Conservation (phyloP, 768 basidiomycete species). For the Hericium rajendrae region DNA sequence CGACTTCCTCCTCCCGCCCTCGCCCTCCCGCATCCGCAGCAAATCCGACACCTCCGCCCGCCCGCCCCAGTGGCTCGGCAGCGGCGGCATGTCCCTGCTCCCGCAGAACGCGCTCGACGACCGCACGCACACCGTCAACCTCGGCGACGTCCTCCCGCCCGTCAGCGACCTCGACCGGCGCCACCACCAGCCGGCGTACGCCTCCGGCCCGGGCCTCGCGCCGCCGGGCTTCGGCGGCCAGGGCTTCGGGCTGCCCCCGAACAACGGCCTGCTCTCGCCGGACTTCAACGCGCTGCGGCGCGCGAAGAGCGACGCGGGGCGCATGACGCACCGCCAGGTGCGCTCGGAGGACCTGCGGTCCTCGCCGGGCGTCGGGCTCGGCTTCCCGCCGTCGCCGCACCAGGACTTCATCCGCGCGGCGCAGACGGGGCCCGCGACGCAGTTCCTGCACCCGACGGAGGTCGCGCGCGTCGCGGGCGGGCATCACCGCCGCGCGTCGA, state of each 20-base stretch:
- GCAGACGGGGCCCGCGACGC: conserved; percentile 13
- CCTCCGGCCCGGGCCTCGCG: conserved; percentile 12
- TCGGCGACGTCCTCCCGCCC: conserved; percentile 11
- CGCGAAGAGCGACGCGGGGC: conserved; percentile 37
- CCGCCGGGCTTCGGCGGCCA: conserved; percentile 2
- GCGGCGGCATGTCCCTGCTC: conserved; percentile 1
- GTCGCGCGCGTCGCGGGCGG: conserved; percentile 19
- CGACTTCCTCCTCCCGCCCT: conserved; percentile 12
- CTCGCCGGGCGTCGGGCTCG: conserved; percentile 20
- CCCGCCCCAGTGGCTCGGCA: conserved; percentile 9
- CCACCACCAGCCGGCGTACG: conserved; percentile 5
- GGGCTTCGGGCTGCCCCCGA: background rate
- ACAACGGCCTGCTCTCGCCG: conserved; percentile 24
- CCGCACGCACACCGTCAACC: conserved; percentile 1
- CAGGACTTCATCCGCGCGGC: conserved; percentile 28
- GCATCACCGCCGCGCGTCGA: conserved; percentile 33
- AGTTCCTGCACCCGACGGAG: conserved; percentile 34
- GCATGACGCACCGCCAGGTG: conserved; percentile 37
- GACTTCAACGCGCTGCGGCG: conserved; percentile 34
- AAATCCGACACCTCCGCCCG: conserved; percentile 14
- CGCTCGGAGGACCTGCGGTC: conserved; percentile 53
- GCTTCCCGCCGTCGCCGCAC: conserved; percentile 24
- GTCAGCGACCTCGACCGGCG: conserved; percentile 1
- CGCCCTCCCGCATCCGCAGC: conserved; percentile 12
- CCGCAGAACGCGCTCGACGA: background rate